These are phyloP conservation scores for Ormosia semicastrata DNA, from an alignment of 306 rosid species.

Conservation along the genomic window DNA sequence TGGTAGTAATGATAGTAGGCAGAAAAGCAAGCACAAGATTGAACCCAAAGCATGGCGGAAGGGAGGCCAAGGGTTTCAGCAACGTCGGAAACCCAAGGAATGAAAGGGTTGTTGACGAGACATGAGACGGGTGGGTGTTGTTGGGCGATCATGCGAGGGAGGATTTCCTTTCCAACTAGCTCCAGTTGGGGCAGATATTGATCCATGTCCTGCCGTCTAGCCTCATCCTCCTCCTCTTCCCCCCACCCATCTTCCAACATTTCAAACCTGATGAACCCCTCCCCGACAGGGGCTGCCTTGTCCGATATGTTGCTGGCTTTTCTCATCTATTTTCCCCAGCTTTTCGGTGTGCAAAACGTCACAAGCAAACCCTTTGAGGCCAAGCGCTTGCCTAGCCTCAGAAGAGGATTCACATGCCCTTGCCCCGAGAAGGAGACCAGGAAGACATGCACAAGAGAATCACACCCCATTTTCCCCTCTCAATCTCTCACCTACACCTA, in stretches of 20 bases:
- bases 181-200: conserved; percentile 36
- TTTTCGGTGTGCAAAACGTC: conserved; percentile 42
- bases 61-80: conserved; percentile 45
- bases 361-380: conserved; percentile 52
- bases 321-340: conserved; percentile 30
- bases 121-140: conserved; percentile 33
- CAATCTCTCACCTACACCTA: not conserved
- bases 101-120: conserved; percentile 51
- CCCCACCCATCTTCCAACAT: conserved; percentile 44
- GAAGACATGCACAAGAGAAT: conserved; percentile 37
- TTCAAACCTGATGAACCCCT: conserved; percentile 52
- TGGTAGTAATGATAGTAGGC: conserved; percentile 43
- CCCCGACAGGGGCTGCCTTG: conserved; percentile 11
- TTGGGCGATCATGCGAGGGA: conserved; percentile 13
- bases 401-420: conserved; percentile 69
- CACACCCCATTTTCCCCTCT: not conserved
- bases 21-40: conserved; percentile 52
- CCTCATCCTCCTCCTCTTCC: not conserved
- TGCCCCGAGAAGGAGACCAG: conserved; percentile 55
- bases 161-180: conserved; percentile 22
- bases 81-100: conserved; percentile 55
- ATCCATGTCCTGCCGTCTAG: not conserved
- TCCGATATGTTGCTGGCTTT: conserved; percentile 20
- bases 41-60: conserved; percentile 62
- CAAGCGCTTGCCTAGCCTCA: conserved; percentile 47